These are phyloP conservation scores for Chenopodium album DNA, from an alignment of 148 eudicot species.

Conservation along the genomic window DNA sequence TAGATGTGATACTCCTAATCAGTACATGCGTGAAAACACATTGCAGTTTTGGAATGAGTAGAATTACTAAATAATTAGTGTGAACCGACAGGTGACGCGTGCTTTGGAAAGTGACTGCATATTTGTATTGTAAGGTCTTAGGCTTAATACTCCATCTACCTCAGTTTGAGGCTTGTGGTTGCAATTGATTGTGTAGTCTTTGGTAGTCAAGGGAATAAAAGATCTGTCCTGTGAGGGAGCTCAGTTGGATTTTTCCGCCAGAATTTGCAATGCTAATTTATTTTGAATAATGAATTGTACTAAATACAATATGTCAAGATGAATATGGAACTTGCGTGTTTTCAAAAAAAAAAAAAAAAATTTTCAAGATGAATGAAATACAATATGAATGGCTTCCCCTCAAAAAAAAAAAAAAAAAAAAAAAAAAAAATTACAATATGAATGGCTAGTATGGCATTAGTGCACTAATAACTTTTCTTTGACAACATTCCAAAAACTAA, in stretches of 20 bases:
- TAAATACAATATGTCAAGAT: no score
- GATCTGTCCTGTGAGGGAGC: not conserved
- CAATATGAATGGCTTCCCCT: no score
- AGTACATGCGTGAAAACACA: not conserved
- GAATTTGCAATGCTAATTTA: not conserved
- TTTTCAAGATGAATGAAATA: no score
- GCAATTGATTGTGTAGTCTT: no score
- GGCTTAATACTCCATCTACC: not conserved
- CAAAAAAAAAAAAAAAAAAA: no score
- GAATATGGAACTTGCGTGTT: no score
- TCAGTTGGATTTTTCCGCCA: not conserved
- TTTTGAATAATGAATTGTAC: no score
- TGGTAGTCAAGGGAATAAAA: not conserved
- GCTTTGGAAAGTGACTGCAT: not conserved
- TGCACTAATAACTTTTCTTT: no score
- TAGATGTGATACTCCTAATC: not conserved
- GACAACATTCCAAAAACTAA: no score
- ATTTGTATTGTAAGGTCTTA: not conserved
- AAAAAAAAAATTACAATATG: no score
- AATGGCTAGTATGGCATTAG: no score
- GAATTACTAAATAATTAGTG: not conserved
- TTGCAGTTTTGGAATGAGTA: constrained; percentile 19
- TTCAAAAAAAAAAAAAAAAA: no score
- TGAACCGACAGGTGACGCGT: not conserved
- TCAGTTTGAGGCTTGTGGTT: not conserved